phyloP scores from a whole-genome alignment of 257 asterid species.

The Nicotiana tomentosiformis region DNA sequence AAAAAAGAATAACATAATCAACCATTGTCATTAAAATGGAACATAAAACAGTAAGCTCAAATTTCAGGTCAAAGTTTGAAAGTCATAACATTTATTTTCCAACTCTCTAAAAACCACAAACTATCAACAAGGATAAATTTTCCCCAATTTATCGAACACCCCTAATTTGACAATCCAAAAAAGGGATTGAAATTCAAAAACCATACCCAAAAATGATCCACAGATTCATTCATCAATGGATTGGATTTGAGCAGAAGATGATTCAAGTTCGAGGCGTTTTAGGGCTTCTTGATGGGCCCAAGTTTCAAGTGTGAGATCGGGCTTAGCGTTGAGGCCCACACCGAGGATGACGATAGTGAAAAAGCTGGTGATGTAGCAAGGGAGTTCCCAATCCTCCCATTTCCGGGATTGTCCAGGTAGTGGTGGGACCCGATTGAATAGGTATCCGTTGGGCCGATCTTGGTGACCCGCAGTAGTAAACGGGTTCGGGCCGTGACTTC shows the following conservation, averaged over 20 bases:
- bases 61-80: neutral
- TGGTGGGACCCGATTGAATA: constrained; percentile 54
- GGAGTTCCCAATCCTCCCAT: constrained; percentile 99
- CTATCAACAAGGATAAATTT: neutral
- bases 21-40: neutral
- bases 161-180: neutral
- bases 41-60: neutral
- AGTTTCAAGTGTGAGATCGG: constrained; percentile 92
- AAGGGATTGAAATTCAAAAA: neutral
- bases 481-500: constrained; percentile 55
- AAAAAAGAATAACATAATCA: neutral
- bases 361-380: constrained; percentile 82
- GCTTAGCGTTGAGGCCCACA: constrained; percentile 92
- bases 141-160: constrained; percentile 3
- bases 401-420: constrained; percentile 60
- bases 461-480: constrained; percentile 81
- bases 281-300: constrained; percentile 99
- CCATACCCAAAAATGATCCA: constrained; percentile 2
- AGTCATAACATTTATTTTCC: neutral
- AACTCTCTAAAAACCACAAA: neutral
- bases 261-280: constrained; percentile 69
- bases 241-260: constrained; percentile 27
- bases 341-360: constrained; percentile 76
- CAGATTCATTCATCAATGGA: constrained; percentile 18
- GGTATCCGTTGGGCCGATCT: constrained; percentile 69